Evolutionary conservation across 1,284 basidiomycete species (phyloP).

Genomic region (Sporisorium reilianum): DNA sequence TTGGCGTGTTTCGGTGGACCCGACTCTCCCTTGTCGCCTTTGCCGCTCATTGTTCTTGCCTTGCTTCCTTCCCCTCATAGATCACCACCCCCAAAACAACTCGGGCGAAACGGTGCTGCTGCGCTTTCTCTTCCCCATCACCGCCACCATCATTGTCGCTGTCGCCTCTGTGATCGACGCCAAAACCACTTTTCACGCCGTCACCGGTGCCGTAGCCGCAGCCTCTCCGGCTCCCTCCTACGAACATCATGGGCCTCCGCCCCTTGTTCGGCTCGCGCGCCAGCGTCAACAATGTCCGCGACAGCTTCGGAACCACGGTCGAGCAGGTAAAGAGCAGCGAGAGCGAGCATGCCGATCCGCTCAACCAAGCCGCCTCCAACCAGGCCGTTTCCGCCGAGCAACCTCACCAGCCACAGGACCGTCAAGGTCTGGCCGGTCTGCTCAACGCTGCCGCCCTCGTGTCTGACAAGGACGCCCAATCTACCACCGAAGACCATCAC

Average conservation of each 20-base stretch:
- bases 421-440: conserved; percentile 19
- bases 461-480: conserved; percentile 28
- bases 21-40: too few relatives aligned
- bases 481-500: conserved; percentile 19
- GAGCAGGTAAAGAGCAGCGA: conserved; percentile 40
- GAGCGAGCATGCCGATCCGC: conserved; percentile 14
- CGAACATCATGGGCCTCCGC: conserved; percentile 25
- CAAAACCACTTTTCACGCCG: neutral
- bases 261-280: conserved; percentile 39
- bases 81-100: too few relatives aligned
- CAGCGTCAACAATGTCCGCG: conserved; percentile 38
- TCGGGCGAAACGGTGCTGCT: too few relatives aligned
- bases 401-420: neutral
- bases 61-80: too few relatives aligned
- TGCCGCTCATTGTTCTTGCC: too few relatives aligned
- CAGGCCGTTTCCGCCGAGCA: neutral
- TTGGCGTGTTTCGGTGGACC: too few relatives aligned
- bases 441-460: conserved; percentile 45
- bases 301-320: conserved; percentile 38
- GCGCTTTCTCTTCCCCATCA: too few relatives aligned
- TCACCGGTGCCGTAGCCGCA: neutral
- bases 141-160: neutral
- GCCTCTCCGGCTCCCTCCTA: neutral
- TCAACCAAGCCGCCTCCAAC: neutral
- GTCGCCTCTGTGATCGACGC: too few relatives aligned